Evolutionary conservation across 768 basidiomycete species (phyloP).

Genomic region (Suillus subluteus): DNA sequence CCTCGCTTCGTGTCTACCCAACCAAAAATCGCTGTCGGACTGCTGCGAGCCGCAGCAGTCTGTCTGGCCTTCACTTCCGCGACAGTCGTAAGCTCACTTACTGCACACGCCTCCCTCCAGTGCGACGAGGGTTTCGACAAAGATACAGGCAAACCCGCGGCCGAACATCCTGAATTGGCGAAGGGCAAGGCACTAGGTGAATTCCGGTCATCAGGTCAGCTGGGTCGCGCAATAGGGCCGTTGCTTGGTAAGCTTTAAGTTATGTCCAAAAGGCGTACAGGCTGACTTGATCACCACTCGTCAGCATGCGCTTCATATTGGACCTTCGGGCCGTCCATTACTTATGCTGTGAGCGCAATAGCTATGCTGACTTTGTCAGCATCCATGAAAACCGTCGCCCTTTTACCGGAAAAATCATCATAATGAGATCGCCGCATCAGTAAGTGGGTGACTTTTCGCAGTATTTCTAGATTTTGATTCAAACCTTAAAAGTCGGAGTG

Average conservation of each 20-base stretch:
- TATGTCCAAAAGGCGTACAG: constrained; percentile 15
- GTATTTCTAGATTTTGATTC: background rate
- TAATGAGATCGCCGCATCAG: constrained; percentile 12
- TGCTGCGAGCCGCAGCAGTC: constrained; percentile 72
- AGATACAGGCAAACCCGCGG: constrained; percentile 55
- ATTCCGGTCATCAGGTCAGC: constrained; percentile 92
- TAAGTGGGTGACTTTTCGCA: background rate
- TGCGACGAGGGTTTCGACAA: constrained; percentile 75
- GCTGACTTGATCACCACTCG: constrained; percentile 4
- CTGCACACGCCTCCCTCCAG: constrained; percentile 87
- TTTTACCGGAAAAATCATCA: constrained; percentile 11
- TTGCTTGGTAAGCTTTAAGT: constrained; percentile 64
- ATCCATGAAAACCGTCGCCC: constrained; percentile 56
- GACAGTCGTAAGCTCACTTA: constrained; percentile 93
- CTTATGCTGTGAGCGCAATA: constrained; percentile 66
- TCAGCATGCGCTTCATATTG: constrained; percentile 86
- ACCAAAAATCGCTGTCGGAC: constrained; percentile 48
- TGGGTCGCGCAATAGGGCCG: constrained; percentile 92
- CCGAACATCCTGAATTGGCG: constrained; percentile 68
- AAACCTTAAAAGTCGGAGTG: background rate
- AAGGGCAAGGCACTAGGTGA: constrained; percentile 84
- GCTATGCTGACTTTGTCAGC: constrained; percentile 65
- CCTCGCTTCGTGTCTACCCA: constrained; percentile 55
- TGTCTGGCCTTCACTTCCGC: constrained; percentile 94
- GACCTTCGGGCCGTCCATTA: constrained; percentile 82